These are phyloP conservation scores for Tricholoma bakamatsutake DNA, from an alignment of 768 basidiomycete genomes.

Conservation along the genomic window DNA sequence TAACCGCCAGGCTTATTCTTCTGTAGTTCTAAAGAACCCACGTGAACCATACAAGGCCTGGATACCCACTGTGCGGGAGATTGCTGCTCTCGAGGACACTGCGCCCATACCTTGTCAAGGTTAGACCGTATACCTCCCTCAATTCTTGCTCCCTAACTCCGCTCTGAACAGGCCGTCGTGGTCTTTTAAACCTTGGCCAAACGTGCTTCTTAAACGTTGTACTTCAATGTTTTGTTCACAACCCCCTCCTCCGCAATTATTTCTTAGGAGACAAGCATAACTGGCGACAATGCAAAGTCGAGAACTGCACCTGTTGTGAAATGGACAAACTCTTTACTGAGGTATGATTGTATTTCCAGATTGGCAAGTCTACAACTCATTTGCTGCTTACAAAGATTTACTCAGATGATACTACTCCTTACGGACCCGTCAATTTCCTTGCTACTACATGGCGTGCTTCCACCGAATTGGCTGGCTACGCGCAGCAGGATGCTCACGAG, in stretches of 20 bases:
- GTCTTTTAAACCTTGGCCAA: constrained; percentile 82
- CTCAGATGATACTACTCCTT: constrained; percentile 52
- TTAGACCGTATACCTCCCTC: background rate
- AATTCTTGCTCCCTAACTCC: background rate
- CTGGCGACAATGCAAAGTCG: constrained; percentile 55
- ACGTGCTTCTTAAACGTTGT: constrained; percentile 95
- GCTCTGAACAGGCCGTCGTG: constrained; percentile 56
- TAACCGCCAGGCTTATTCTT: background rate
- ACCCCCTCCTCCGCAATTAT: constrained; percentile 83
- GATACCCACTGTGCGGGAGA: constrained; percentile 33
- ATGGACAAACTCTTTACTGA: constrained; percentile 85
- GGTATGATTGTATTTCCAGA: constrained; percentile 29
- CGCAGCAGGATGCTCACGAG: constrained; percentile 93
- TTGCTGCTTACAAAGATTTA: constrained; percentile 36
- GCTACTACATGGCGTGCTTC: constrained; percentile 79
- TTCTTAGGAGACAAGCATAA: constrained; percentile 93
- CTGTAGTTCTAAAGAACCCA: constrained; percentile 28
- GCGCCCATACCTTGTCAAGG: constrained; percentile 70
- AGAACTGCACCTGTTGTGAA: constrained; percentile 85
- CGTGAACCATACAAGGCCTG: constrained; percentile 33
- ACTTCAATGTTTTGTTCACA: constrained; percentile 84
- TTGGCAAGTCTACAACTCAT: constrained; percentile 1
- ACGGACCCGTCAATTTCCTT: constrained; percentile 80
- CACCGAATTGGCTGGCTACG: constrained; percentile 81
- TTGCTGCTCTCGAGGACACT: constrained; percentile 41